These are phyloP conservation scores for Garcia nutans DNA, from an alignment of 345 rosid genomes.

Conservation along the genomic window DNA sequence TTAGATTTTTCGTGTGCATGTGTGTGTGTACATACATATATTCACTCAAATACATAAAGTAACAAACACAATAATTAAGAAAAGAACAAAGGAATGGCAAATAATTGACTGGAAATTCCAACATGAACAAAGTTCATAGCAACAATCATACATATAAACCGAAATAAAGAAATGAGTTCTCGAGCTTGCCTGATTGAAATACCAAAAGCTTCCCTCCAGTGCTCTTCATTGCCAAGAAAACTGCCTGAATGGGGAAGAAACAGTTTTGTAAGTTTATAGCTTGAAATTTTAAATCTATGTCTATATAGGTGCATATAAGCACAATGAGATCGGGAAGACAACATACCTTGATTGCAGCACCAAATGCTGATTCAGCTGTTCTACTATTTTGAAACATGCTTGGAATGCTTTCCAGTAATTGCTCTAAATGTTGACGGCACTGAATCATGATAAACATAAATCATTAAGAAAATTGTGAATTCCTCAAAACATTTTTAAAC, in stretches of 20 bases:
- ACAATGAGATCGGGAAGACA: not conserved
- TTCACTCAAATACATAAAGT: not conserved
- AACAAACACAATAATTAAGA: not conserved
- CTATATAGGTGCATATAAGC: too few species aligned
- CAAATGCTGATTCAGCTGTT: constrained; percentile 95
- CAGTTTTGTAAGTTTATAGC: not conserved
- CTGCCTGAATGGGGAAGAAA: constrained; percentile 54
- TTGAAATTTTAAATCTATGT: not conserved
- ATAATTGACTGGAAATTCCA: not conserved
- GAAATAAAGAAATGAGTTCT: not conserved
- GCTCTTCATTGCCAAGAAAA: constrained; percentile 90
- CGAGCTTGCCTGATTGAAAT: constrained; percentile 84
- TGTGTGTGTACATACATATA: not conserved
- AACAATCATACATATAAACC: not conserved
- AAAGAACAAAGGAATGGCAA: not conserved
- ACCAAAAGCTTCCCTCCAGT: constrained; percentile 94
- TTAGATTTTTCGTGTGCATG: not conserved
- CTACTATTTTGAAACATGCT: constrained; percentile 80
- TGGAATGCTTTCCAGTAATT: constrained; percentile 91
- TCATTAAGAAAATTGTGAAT: not conserved
- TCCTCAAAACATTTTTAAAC: not conserved
- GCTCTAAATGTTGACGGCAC: constrained; percentile 96
- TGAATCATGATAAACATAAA: constrained; percentile 30
- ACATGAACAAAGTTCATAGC: not conserved
- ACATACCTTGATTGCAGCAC: constrained; percentile 92